Base-by-base conservation (phyloP, 768 basidiomycete species). In the Phylloporus sp. region DNA sequence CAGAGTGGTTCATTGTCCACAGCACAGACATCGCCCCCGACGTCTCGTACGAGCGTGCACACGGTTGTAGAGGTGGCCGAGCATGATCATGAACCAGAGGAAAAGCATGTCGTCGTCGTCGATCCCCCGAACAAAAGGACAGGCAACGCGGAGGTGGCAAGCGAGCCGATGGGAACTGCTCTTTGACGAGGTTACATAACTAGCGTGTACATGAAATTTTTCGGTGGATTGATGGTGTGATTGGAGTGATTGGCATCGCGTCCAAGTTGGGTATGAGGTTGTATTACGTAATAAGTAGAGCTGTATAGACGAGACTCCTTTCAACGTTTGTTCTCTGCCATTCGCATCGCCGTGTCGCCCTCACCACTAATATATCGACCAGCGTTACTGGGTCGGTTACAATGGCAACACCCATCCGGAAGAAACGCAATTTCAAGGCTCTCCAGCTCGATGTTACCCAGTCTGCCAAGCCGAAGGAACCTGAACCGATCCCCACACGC, bases 381-480 rank as follows among this genome's bases (percentile, higher is more conserved):
- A 40, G 23, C 58, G 34, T 39, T 54, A 31, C 45, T 54, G 52
- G 45, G 53, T 53, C 39, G 18, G 5, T 22, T 28, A 56, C 45
- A 26, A 78, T 78, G 76, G 68, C 74, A 34, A 79, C 80, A 34
- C 83, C 86, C 48, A 80, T 91, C 55, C 86, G 91, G 71, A 91
- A 91, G 79, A 94, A 94, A 70, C 84, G 91, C 56, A 94, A 94
- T 68, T 92, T 91, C 80, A 93, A 91, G 72, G 84, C 80, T 34
- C 80, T 94, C 9, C 82, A 86, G 72, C 83, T 94, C 65, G 77
- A 80, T 59, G 82, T 86, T 51, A 55, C 77, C 40, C 70, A 72
- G 41, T 66, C 77, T 20, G 59, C 73, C 35, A 52, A 65, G n/a
- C 66, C 76, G 2, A 65, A 74, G 5, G 71, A 76, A 47, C 63